Evolutionary conservation across 2,329 filamentous ascomycete species (phyloP), one percentile per base, ranked within the genome.

Genomic region (Aspergillus niger): DNA sequence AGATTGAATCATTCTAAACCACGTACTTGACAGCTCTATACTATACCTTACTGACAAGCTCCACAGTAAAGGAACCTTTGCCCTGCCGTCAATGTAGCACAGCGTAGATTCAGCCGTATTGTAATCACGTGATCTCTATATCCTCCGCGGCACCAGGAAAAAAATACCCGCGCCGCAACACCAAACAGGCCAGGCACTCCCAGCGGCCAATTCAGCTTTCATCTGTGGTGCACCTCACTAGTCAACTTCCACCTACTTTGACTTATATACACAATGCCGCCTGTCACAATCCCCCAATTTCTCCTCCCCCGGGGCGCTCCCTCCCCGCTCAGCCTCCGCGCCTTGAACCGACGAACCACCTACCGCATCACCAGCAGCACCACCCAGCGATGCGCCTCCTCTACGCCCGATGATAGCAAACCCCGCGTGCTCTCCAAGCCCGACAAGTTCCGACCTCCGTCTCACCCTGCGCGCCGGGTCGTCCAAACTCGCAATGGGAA

Each of bases 381-480:
- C 41, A 58, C 65, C 51, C 68, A 36, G 63, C 67, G 69, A 53
- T 70, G 63, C 67, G 68, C 70, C 61, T 72, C 66, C 47, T 61
- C 67, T 24, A 47, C 41, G 43, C 30, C 26, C 20, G 56, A 62
- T 51, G 63, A 57, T 60, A 79, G 77, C 64, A 90, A 89, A 71
- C 85, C 86, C 38, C 83, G 88, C 63, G 85, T 92, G 5, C 88
- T 99, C 65, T 91, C 91, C 69, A 92, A 97, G 77, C 94, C 94
- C 24, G 85, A 90, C 70, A 90, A 89, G 74, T 98, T 97, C 83
- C 91, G 91, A 51, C 94, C 95, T 2, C 95, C 95, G 0, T 98
- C 94, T 0, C 95, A 98, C 76, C 89, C 90, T 11, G 81, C 90
- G 22, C 83, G 90, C 6, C 83, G 92, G 32, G 81, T 84, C 5